Evolutionary conservation across 495 filamentous ascomycete species (phyloP).

Genomic region (Xylaria palmicola): DNA sequence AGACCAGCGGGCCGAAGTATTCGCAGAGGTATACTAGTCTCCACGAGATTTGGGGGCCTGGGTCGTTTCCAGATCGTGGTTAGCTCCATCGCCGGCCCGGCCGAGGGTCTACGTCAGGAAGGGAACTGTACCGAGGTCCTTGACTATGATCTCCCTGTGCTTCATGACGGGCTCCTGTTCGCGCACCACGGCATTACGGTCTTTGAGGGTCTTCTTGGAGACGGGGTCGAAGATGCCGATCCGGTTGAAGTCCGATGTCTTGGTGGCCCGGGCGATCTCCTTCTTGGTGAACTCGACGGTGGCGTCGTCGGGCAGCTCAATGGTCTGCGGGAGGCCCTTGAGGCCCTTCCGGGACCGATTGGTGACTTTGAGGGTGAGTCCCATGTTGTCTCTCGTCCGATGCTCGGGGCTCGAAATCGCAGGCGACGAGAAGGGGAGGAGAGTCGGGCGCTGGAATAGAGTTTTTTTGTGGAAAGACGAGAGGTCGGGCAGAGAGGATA

Average conservation of each 20-base stretch:
- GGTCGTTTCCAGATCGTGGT: constrained; percentile 17
- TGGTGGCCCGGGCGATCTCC: constrained; percentile 43
- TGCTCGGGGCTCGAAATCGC: not conserved
- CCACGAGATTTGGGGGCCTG: constrained; percentile 91
- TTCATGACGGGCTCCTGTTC: constrained; percentile 64
- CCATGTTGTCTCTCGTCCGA: constrained; percentile 4
- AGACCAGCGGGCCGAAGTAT: constrained; percentile 90
- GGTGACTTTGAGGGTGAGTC: constrained; percentile 43
- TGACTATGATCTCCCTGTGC: constrained; percentile 75
- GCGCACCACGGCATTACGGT: constrained; percentile 53
- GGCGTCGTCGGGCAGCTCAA: constrained; percentile 59
- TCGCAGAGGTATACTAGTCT: constrained; percentile 92
- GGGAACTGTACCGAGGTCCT: constrained; percentile 75
- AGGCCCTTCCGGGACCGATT: constrained; percentile 55
- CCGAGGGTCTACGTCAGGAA: not conserved
- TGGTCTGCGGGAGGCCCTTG: constrained; percentile 65
- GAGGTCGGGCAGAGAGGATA: not conserved
- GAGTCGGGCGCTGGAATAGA: not conserved
- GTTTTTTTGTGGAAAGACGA: not conserved
- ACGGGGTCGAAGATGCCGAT: constrained; percentile 71
- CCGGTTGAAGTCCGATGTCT: constrained; percentile 57
- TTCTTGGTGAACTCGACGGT: constrained; percentile 60
- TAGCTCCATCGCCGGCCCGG: not conserved
- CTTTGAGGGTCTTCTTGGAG: constrained; percentile 59
- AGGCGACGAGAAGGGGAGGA: not conserved